These are phyloP conservation scores for Lenzites betulinus DNA, from an alignment of 768 basidiomycete genomes.

Conservation along the genomic window DNA sequence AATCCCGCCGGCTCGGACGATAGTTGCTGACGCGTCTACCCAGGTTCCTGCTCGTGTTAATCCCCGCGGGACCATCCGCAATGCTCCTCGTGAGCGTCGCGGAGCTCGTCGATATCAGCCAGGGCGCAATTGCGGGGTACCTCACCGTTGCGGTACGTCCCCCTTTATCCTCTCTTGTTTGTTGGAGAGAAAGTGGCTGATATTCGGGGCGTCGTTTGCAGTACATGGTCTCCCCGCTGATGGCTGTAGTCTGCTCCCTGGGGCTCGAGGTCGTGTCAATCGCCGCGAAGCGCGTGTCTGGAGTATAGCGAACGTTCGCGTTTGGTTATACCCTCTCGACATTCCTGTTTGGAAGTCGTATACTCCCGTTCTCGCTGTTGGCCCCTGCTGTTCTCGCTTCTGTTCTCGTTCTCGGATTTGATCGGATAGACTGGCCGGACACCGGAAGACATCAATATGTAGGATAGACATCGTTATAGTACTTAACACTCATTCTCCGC, in stretches of 20 bases:
- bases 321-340: too few species aligned
- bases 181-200: background rate
- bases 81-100: constrained; percentile 35
- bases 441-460: too few species aligned
- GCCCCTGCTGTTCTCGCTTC: too few species aligned
- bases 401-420: too few species aligned
- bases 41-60: constrained; percentile 34
- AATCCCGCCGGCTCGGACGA: background rate
- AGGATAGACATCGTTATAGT: too few species aligned
- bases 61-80: constrained; percentile 33
- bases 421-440: too few species aligned
- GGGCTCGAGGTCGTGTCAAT: constrained; percentile 28
- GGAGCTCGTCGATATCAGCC: constrained; percentile 31
- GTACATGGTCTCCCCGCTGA: constrained; percentile 33
- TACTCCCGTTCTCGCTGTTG: too few species aligned
- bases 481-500: too few species aligned
- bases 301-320: background rate
- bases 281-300: constrained; percentile 11
- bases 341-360: too few species aligned
- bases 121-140: constrained; percentile 32
- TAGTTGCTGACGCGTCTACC: background rate
- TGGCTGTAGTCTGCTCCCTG: constrained; percentile 30
- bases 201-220: background rate
- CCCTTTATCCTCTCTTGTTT: background rate
- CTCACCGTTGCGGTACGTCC: constrained; percentile 31